These are phyloP conservation scores for Fonsecaea monophora DNA, from an alignment of 2,329 filamentous ascomycete species.

Conservation along the genomic window DNA sequence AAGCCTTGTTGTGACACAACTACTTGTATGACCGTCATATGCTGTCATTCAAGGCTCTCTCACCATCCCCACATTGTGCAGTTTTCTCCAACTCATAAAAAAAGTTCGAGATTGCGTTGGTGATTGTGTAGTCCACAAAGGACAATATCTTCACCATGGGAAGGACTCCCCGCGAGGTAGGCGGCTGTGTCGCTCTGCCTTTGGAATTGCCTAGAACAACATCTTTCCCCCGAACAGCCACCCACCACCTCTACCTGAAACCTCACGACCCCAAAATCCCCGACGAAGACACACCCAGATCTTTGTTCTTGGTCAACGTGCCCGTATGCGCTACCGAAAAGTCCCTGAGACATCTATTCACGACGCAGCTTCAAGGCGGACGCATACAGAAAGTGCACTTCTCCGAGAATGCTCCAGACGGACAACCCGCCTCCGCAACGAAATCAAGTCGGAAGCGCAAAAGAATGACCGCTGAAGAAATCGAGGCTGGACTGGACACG, in stretches of 20 bases:
- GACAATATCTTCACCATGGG: conserved; percentile 43
- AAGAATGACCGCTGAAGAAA: conserved; percentile 57
- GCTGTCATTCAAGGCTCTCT: conserved; percentile 1
- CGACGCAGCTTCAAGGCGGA: conserved; percentile 74
- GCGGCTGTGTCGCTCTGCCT: conserved; percentile 73
- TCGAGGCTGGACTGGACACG: conserved; percentile 63
- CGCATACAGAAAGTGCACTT: conserved; percentile 81
- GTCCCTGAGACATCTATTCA: conserved; percentile 78
- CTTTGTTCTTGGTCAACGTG: conserved; percentile 88
- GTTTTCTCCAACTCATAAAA: conserved; percentile 16
- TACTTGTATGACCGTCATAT: not conserved
- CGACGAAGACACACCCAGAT: conserved; percentile 74
- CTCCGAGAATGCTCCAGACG: conserved; percentile 46
- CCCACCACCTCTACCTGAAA: conserved; percentile 87
- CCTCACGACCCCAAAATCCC: conserved; percentile 80
- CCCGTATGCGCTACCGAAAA: conserved; percentile 81
- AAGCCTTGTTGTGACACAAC: not conserved
- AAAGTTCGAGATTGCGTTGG: conserved; percentile 15
- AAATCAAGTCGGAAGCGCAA: conserved; percentile 61
- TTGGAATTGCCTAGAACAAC: conserved; percentile 69
- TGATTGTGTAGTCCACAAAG: not conserved
- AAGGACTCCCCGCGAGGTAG: conserved; percentile 50
- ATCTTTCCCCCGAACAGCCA: conserved; percentile 66
- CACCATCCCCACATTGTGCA: not conserved
- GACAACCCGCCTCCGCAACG: conserved; percentile 20